Percentiles rank a stretch among this genome's conserved stretches.
Conservation (phyloP, 1,139 yeast species). For the Arxiozyma bovina region DNA sequence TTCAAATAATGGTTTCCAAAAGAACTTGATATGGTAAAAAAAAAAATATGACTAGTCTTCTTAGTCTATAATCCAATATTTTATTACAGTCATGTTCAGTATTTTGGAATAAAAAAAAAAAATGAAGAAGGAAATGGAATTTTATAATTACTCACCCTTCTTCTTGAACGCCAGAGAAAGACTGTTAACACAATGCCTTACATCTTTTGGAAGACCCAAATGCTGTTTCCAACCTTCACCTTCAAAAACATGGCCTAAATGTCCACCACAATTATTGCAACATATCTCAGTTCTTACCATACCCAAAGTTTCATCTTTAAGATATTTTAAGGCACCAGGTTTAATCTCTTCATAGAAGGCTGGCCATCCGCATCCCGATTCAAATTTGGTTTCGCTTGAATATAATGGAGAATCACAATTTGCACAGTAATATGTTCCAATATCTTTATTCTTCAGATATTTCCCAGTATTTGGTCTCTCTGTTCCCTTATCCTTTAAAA, state of each 20-base stretch:
- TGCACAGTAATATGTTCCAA: conserved; percentile 73
- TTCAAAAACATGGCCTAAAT: conserved; percentile 85
- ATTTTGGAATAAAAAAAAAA: no score
- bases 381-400: conserved; percentile 70
- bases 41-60: no score
- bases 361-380: conserved; percentile 97
- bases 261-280: conserved; percentile 86
- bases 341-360: conserved; percentile 76
- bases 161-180: conserved; percentile 54
- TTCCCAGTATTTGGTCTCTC: conserved; percentile 78
- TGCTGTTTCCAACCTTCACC: conserved; percentile 80
- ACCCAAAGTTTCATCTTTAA: conserved; percentile 57
- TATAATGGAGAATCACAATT: conserved; percentile 79
- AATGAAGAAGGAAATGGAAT: neutral
- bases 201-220: conserved; percentile 60
- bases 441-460: conserved; percentile 39
- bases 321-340: conserved; percentile 62
- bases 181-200: conserved; percentile 91
- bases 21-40: no score
- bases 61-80: no score
- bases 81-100: no score
- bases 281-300: conserved; percentile 82
- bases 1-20: no score
- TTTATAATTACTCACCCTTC: neutral
- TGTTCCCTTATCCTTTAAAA: conserved; percentile 72